phyloP scores from a whole-genome alignment of 176 grass and related monocot species.

The Oryza glumipatula region DNA sequence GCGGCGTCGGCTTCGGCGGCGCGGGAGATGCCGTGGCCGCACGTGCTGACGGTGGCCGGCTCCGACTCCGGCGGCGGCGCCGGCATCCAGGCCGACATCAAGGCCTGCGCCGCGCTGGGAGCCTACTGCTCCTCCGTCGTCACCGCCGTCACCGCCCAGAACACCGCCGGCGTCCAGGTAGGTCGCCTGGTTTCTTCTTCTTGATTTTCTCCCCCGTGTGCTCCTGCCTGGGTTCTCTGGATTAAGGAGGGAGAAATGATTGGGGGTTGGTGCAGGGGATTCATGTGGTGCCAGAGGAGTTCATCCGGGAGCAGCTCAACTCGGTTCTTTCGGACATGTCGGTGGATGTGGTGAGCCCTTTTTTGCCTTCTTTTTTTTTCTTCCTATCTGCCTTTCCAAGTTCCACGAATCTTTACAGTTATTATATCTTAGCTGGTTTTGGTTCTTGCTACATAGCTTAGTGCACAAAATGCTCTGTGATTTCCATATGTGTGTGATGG shows the following conservation, averaged over 20 bases:
- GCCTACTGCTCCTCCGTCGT: conserved; percentile 89
- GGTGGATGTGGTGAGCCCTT: conserved; percentile 77
- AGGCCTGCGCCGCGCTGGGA: conserved; percentile 81
- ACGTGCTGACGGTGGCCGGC: conserved; percentile 87
- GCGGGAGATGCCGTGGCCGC: conserved; percentile 51
- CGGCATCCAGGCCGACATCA: conserved; percentile 90
- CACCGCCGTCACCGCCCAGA: conserved; percentile 93
- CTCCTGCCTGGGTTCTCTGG: neutral
- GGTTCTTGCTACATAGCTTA: neutral
- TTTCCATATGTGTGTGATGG: neutral
- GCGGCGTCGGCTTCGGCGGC: neutral
- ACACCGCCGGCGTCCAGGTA: conserved; percentile 92
- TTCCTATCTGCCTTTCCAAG: neutral
- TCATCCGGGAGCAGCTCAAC: conserved; percentile 71
- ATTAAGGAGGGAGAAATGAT: neutral
- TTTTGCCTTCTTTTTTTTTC: neutral
- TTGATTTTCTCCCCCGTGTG: neutral
- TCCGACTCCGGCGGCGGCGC: conserved; percentile 90
- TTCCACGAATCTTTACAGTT: neutral
- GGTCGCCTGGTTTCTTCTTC: neutral
- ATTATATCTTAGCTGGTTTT: neutral
- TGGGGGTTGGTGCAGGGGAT: conserved; percentile 57
- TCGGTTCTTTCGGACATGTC: conserved; percentile 94
- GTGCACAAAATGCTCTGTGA: neutral
- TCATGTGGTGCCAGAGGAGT: conserved; percentile 78